Percentiles rank a stretch among this genome's conserved stretches.
These are phyloP conservation scores for Erysimum cheiranthoides DNA, from an alignment of 345 rosid species.

Conservation along the genomic window DNA sequence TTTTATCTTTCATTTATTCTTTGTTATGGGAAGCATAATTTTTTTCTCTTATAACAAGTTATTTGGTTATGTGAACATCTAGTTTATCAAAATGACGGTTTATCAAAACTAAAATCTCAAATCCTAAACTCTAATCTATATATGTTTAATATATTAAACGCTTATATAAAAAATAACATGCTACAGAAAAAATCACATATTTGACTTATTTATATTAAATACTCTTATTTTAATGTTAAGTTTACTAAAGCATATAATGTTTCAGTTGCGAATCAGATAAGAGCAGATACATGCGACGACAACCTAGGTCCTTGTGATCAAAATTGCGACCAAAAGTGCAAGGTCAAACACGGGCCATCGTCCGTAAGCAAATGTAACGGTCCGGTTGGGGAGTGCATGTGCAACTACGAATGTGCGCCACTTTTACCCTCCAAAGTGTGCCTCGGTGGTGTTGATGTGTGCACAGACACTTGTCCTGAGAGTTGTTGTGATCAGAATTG, in stretches of 20 bases:
- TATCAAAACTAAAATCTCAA: no score
- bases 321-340: constrained; percentile 32
- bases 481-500: not conserved
- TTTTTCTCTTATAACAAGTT: no score
- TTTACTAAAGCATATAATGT: not conserved
- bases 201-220: no score
- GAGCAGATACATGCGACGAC: not conserved
- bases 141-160: no score
- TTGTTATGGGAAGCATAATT: no score
- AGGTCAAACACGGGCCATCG: constrained; percentile 31
- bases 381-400: not conserved
- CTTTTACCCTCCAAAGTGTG: not conserved
- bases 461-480: not conserved
- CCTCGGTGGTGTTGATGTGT: not conserved
- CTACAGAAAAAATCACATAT: no score
- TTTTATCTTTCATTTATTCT: no score
- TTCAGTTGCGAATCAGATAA: constrained; percentile 20
- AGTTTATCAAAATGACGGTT: no score
- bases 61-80: no score
- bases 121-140: no score
- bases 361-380: constrained; percentile 8
- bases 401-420: not conserved
- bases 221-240: not conserved
- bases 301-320: constrained; percentile 22
- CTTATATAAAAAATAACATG: no score